A percentile compares a stretch with the other conserved stretches of the same genome.
phyloP scores from a whole-genome alignment of 331 rosid genomes.

The Quercus tomentella region DNA sequence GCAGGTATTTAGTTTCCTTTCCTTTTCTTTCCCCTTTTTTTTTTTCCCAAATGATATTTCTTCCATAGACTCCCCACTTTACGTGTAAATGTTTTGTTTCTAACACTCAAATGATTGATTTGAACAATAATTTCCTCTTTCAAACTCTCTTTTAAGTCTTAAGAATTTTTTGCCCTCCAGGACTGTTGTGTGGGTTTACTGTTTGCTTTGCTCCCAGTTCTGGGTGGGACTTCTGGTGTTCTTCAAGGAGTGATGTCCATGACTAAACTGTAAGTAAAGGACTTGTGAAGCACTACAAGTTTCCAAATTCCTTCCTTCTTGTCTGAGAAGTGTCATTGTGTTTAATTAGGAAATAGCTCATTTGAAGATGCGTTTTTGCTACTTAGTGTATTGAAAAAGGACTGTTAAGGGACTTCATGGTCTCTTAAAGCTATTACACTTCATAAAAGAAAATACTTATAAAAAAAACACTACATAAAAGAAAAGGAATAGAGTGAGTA shows the following conservation, averaged over 20 bases:
- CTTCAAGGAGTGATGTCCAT: constrained; percentile 93
- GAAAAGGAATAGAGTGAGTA: neutral
- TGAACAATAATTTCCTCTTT: neutral
- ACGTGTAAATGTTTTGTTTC: neutral
- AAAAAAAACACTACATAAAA: neutral
- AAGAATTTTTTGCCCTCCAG: constrained; percentile 11
- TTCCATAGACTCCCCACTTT: neutral
- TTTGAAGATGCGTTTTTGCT: neutral
- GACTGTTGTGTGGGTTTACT: constrained; percentile 68
- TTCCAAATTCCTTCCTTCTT: neutral
- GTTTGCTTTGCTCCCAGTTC: constrained; percentile 91
- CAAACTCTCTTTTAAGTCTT: constrained; percentile 22
- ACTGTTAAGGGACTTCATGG: neutral
- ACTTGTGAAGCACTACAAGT: neutral
- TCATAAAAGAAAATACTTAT: neutral
- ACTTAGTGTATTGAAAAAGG: neutral
- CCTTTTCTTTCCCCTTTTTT: neutral
- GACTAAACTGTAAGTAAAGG: constrained; percentile 76
- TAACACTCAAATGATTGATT: neutral
- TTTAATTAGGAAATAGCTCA: neutral
- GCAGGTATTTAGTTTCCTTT: constrained; percentile 48
- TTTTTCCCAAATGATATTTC: neutral
- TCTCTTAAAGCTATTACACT: neutral
- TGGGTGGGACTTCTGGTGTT: constrained; percentile 92
- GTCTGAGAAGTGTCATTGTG: neutral